These are phyloP conservation scores for Hyaloscypha hepaticicola DNA, from an alignment of 495 filamentous ascomycete species.

Conservation along the genomic window DNA sequence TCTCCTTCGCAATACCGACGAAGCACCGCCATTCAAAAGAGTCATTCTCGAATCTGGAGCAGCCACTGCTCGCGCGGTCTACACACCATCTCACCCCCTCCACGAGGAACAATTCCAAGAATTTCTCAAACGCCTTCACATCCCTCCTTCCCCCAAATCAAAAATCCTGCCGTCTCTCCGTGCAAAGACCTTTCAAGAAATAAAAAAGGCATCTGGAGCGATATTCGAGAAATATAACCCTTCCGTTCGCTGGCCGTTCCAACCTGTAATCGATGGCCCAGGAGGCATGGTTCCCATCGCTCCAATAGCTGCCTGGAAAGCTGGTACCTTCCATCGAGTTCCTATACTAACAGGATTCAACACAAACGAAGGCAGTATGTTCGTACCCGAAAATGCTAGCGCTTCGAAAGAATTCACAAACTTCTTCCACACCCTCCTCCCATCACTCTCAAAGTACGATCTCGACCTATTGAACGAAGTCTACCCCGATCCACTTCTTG, in stretches of 20 bases:
- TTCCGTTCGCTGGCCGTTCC: constrained; percentile 64
- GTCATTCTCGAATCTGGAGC: constrained; percentile 65
- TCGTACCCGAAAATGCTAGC: constrained; percentile 49
- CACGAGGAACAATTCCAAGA: constrained; percentile 59
- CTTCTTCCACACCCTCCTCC: constrained; percentile 58
- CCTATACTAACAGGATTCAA: constrained; percentile 66
- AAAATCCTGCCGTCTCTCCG: constrained; percentile 53
- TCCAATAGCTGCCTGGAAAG: constrained; percentile 55
- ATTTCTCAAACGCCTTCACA: constrained; percentile 49
- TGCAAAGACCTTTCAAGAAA: constrained; percentile 41
- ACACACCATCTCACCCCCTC: constrained; percentile 52
- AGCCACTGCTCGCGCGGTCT: constrained; percentile 59
- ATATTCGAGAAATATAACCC: constrained; percentile 54
- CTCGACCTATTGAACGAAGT: constrained; percentile 49
- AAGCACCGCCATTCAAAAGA: constrained; percentile 53
- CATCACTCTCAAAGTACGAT: constrained; percentile 45
- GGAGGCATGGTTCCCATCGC: constrained; percentile 52
- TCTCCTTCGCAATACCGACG: constrained; percentile 50
- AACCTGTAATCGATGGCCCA: constrained; percentile 62
- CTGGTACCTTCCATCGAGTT: constrained; percentile 51
- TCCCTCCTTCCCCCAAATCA: constrained; percentile 38
- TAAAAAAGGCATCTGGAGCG: constrained; percentile 48
- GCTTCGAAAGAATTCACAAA: constrained; percentile 47
- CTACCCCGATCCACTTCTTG: constrained; percentile 55
- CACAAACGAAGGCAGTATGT: constrained; percentile 62